Evolutionary conservation across 2,329 filamentous ascomycete genomes (phyloP).

Genomic region (Talaromyces pinophilus): DNA sequence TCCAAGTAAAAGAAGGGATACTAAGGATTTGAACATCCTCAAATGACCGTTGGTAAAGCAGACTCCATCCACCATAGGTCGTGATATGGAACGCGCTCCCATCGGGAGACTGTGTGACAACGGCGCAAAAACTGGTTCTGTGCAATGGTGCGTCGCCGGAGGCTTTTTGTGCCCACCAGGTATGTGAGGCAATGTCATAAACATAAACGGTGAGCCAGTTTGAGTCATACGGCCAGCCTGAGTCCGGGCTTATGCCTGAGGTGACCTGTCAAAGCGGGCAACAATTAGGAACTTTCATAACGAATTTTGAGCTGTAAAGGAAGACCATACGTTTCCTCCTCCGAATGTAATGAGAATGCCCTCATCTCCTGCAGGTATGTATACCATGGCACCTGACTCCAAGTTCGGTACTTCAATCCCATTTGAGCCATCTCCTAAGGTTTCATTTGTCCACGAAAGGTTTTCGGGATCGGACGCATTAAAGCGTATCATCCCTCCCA

Average conservation of each 20-base stretch:
- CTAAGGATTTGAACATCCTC: constrained; percentile 13
- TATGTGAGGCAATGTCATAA: constrained; percentile 24
- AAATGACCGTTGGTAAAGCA: constrained; percentile 8
- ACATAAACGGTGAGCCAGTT: constrained; percentile 21
- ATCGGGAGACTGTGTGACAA: constrained; percentile 6
- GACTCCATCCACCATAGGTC: constrained; percentile 15
- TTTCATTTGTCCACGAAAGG: constrained; percentile 23
- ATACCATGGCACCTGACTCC: constrained; percentile 21
- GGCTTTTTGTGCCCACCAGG: constrained; percentile 12
- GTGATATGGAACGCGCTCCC: constrained; percentile 10
- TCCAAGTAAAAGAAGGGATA: constrained; percentile 4
- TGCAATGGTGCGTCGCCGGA: constrained; percentile 3
- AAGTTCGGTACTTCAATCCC: constrained; percentile 21
- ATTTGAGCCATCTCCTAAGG: constrained; percentile 17
- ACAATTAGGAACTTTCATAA: not conserved
- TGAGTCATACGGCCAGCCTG: constrained; percentile 22
- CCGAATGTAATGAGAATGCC: constrained; percentile 24
- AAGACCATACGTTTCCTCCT: constrained; percentile 21
- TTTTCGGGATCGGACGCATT: constrained; percentile 22
- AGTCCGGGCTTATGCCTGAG: constrained; percentile 21
- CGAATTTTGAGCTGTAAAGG: not conserved
- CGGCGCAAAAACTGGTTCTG: constrained; percentile 4
- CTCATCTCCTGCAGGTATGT: constrained; percentile 22
- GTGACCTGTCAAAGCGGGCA: constrained; percentile 14
- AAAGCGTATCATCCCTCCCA: constrained; percentile 23